These are phyloP conservation scores for Picea engelmannii DNA, from an alignment of 83 land plant species.

Conservation along the genomic window DNA sequence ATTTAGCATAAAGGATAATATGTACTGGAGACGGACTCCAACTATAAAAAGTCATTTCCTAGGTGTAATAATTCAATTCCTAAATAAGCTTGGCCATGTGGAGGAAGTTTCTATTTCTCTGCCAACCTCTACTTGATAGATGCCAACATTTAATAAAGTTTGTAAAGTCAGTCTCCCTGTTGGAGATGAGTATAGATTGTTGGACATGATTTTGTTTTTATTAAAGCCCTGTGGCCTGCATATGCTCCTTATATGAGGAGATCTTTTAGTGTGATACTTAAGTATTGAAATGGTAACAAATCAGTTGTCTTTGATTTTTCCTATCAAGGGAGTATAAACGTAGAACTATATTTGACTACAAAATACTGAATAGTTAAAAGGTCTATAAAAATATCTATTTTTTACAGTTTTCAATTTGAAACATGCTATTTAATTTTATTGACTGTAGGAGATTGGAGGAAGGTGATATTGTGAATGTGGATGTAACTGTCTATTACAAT, in stretches of 20 bases:
- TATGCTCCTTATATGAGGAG: background rate
- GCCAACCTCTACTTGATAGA: background rate
- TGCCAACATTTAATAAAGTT: background rate
- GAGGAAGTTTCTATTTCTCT: background rate
- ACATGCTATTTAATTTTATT: background rate
- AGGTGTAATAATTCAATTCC: too few relatives aligned
- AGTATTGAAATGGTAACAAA: background rate
- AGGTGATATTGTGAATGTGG: conserved; percentile 98
- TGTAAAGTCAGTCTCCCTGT: background rate
- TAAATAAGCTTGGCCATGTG: too few relatives aligned
- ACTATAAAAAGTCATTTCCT: background rate
- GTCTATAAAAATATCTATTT: background rate
- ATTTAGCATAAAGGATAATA: background rate
- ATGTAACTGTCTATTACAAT: conserved; percentile 88
- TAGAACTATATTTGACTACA: background rate
- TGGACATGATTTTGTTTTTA: background rate
- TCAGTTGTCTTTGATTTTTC: background rate
- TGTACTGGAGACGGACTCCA: background rate
- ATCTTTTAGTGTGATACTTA: background rate
- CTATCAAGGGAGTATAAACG: background rate
- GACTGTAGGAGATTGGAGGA: conserved; percentile 85
- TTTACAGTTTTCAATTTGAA: background rate
- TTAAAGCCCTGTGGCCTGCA: background rate
- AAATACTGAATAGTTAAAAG: background rate
- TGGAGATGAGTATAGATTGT: background rate